phyloP scores from a whole-genome alignment of 352 stramenopile genomes.

The Phytophthora rubi region DNA sequence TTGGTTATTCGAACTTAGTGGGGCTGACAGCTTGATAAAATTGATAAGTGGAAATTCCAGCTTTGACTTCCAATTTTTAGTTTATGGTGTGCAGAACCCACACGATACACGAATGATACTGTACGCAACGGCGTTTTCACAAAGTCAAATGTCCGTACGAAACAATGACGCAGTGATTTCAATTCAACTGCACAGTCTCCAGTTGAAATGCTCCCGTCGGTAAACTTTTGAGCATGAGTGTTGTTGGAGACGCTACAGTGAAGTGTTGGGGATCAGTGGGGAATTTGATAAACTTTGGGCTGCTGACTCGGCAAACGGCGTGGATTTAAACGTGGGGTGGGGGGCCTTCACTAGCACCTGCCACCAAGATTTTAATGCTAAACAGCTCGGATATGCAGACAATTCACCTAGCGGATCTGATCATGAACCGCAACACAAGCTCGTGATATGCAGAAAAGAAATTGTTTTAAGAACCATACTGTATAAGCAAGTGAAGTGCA shows the following conservation, averaged over 20 bases:
- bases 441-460: background rate
- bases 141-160: background rate
- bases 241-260: too few species aligned
- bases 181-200: constrained; percentile 4
- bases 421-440: constrained; percentile 28
- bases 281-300: background rate
- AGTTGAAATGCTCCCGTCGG: background rate
- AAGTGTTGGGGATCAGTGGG: background rate
- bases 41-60: too few species aligned
- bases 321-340: background rate
- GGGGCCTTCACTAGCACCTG: background rate
- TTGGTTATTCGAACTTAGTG: background rate
- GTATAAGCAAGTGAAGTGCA: background rate
- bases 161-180: constrained; percentile 10
- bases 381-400: constrained; percentile 5
- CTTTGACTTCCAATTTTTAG: too few species aligned
- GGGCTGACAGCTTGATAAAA: too few species aligned
- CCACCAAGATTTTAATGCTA: background rate
- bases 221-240: background rate
- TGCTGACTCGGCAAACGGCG: background rate
- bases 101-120: too few species aligned
- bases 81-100: too few species aligned
- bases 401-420: background rate
- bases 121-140: too few species aligned
- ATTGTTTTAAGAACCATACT: constrained; percentile 6